phyloP scores from a whole-genome alignment of 208 protist genomes.

The Lotmaria passim region DNA sequence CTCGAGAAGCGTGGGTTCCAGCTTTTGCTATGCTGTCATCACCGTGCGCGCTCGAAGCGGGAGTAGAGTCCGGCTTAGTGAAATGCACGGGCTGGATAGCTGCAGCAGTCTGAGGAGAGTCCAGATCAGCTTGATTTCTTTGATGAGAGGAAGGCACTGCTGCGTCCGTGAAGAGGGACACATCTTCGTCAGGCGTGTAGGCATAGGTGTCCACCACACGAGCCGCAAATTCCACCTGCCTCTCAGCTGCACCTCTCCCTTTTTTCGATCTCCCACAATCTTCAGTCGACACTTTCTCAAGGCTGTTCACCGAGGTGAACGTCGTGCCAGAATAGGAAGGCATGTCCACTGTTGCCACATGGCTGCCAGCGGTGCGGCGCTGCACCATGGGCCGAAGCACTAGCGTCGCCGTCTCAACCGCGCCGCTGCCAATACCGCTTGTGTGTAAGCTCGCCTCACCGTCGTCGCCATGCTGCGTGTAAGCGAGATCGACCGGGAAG shows the following conservation, averaged over 20 bases:
- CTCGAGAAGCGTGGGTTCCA: no score
- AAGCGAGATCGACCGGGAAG: constrained; percentile 9
- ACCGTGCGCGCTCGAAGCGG: no score
- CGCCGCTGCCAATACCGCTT: not conserved
- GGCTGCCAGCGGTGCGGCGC: not conserved
- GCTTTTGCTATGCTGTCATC: no score
- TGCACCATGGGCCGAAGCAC: constrained; percentile 27
- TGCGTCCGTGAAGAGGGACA: not conserved
- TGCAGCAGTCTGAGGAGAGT: no score
- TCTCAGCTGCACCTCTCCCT: not conserved
- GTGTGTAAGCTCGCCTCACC: not conserved
- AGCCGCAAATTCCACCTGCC: not conserved
- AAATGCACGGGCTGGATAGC: no score
- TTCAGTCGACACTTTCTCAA: not conserved
- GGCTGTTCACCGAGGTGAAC: not conserved
- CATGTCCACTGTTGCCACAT: not conserved
- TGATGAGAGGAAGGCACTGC: no score
- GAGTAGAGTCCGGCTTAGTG: no score
- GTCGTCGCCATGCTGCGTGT: constrained; percentile 13
- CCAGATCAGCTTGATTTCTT: no score
- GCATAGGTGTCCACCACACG: constrained; percentile 10
- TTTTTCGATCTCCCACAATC: not conserved
- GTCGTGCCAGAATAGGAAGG: constrained; percentile 1
- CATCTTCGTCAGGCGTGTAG: not conserved
- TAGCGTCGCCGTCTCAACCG: constrained; percentile 16